Conservation (phyloP, 2,329 filamentous ascomycete species). For the Dactylellina drechsleri region DNA sequence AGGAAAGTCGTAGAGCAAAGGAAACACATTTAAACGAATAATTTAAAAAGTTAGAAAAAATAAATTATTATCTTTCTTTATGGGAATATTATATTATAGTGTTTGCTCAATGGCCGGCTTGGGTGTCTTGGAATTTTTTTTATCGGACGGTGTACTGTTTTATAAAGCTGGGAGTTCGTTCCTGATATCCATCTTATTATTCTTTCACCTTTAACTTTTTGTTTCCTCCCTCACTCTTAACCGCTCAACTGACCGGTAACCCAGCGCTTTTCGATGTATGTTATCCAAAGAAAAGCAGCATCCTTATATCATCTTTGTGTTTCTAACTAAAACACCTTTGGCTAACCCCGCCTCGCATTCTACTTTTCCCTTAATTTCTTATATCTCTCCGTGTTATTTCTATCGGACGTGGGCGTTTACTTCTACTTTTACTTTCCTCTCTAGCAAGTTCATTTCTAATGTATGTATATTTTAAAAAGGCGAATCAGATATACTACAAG, state of each 20-base stretch:
- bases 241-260: too few relatives aligned
- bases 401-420: slow-evolving; percentile 22
- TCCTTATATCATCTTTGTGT: background rate
- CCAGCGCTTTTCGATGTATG: too few relatives aligned
- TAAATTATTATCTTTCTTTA: slow-evolving; percentile 12
- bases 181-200: slow-evolving; percentile 16
- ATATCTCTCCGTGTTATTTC: background rate
- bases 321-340: background rate
- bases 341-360: slow-evolving; percentile 2
- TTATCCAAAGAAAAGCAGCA: too few relatives aligned
- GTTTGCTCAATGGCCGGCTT: slow-evolving; percentile 26
- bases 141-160: slow-evolving; percentile 46
- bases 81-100: slow-evolving; percentile 3
- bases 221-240: background rate
- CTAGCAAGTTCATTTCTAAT: slow-evolving; percentile 1
- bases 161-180: slow-evolving; percentile 35
- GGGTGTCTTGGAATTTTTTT: slow-evolving; percentile 10
- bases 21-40: slow-evolving; percentile 26
- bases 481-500: slow-evolving; percentile 17
- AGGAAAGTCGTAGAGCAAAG: slow-evolving; percentile 17
- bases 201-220: slow-evolving; percentile 13
- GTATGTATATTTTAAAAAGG: slow-evolving; percentile 32
- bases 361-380: background rate
- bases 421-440: background rate
- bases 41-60: slow-evolving; percentile 25